Conservation (phyloP, 2,329 filamentous ascomycete genomes). For the Huntiella omanensis region DNA sequence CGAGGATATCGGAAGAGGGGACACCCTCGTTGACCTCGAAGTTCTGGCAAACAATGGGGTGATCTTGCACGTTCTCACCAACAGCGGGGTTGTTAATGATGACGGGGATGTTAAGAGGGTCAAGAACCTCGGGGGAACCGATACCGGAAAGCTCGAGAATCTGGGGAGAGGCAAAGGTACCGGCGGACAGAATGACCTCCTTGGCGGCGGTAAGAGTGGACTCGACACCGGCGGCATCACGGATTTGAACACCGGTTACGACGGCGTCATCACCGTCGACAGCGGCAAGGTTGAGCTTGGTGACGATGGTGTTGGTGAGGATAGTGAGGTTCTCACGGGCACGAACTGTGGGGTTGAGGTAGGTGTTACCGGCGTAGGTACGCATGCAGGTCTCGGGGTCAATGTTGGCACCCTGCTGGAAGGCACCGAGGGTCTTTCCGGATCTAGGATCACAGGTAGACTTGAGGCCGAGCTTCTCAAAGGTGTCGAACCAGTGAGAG, state of each 20-base stretch:
- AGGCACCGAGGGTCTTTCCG: slow-evolving; percentile 17
- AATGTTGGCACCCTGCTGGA: slow-evolving; percentile 18
- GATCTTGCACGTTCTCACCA: slow-evolving; percentile 39
- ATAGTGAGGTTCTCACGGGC: slow-evolving; percentile 16
- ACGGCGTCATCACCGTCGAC: slow-evolving; percentile 14
- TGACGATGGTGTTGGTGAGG: slow-evolving; percentile 18
- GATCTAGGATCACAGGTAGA: slow-evolving; percentile 18
- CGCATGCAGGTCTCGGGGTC: slow-evolving; percentile 17
- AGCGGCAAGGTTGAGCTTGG: slow-evolving; percentile 17
- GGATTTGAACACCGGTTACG: slow-evolving; percentile 18
- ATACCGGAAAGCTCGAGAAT: slow-evolving; percentile 33
- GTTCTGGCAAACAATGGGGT: slow-evolving; percentile 18
- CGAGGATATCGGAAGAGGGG: slow-evolving; percentile 17
- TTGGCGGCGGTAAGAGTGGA: slow-evolving; percentile 17
- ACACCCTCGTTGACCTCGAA: slow-evolving; percentile 24
- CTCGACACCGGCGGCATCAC: slow-evolving; percentile 1
- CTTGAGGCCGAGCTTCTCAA: slow-evolving; percentile 18
- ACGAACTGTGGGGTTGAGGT: slow-evolving; percentile 18
- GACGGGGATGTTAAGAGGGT: slow-evolving; percentile 24
- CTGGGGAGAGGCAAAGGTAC: slow-evolving; percentile 31
- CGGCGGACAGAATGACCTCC: slow-evolving; percentile 32
- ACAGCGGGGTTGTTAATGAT: slow-evolving; percentile 35
- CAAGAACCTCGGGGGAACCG: slow-evolving; percentile 23
- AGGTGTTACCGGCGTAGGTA: slow-evolving; percentile 19
- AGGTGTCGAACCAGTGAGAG: slow-evolving; percentile 21